These are phyloP conservation scores for Colletotrichum sp. DNA, from an alignment of 2,329 filamentous ascomycete genomes.

Conservation along the genomic window DNA sequence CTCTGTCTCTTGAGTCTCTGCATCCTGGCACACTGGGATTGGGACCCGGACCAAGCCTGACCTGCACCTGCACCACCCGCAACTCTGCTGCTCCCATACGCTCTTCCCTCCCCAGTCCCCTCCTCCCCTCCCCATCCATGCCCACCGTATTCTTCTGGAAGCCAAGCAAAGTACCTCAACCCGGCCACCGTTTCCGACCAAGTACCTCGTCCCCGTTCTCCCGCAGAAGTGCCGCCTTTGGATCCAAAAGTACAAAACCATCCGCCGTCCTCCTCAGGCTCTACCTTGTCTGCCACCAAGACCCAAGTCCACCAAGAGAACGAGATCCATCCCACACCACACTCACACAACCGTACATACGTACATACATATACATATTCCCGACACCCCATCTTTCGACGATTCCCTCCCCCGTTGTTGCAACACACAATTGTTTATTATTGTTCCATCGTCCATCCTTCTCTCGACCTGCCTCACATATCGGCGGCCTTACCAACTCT, in stretches of 20 bases:
- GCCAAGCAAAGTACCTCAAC: slow-evolving; percentile 20
- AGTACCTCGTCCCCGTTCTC: slow-evolving; percentile 15
- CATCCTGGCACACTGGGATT: not conserved
- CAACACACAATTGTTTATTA: slow-evolving; percentile 24
- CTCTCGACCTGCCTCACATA: not conserved
- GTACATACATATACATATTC: slow-evolving; percentile 19
- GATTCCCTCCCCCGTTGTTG: slow-evolving; percentile 5
- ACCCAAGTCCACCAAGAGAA: not conserved
- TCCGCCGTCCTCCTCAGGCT: slow-evolving; percentile 4
- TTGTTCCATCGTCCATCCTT: slow-evolving; percentile 19
- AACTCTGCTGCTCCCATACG: not conserved
- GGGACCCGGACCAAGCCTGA: slow-evolving; percentile 15
- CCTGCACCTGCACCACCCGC: not conserved
- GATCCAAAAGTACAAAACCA: slow-evolving; percentile 19
- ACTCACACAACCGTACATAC: slow-evolving; percentile 16
- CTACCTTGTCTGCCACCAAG: slow-evolving; percentile 15
- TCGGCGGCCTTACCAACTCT: not conserved
- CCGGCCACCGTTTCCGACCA: slow-evolving; percentile 14
- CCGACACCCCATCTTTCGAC: slow-evolving; percentile 18
- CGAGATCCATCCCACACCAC: slow-evolving; percentile 16
- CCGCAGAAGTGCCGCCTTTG: slow-evolving; percentile 17
- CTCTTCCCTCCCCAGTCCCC: not conserved
- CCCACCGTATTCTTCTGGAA: slow-evolving; percentile 23
- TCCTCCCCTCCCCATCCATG: slow-evolving; percentile 9
- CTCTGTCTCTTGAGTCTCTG: not conserved